phyloP scores from a whole-genome alignment of 805 yeast genomes.

The Candida palmyrensis region DNA sequence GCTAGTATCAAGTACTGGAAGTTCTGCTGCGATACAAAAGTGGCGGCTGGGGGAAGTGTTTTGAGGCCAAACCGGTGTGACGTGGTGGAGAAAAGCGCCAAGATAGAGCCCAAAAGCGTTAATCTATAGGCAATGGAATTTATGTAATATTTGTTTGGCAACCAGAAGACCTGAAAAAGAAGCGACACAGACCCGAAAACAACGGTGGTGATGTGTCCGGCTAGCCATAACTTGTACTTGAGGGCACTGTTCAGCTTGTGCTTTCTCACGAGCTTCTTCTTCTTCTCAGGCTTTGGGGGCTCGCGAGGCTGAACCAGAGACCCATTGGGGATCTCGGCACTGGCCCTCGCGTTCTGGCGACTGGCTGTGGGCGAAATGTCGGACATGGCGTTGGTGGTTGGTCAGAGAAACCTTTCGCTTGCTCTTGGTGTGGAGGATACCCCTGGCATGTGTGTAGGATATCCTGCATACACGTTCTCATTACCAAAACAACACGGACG shows the following conservation, averaged over 20 bases:
- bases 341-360: too few species aligned
- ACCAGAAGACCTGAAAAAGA: constrained; percentile 34
- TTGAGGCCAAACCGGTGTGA: constrained; percentile 55
- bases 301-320: too few species aligned
- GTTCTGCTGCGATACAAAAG: constrained; percentile 67
- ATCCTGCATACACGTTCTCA: too few species aligned
- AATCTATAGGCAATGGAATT: constrained; percentile 52
- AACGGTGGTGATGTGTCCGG: constrained; percentile 47
- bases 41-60: constrained; percentile 54
- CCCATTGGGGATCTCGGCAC: too few species aligned
- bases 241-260: constrained; percentile 28
- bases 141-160: constrained; percentile 34
- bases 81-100: constrained; percentile 49
- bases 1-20: constrained; percentile 63
- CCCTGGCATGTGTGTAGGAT: too few species aligned
- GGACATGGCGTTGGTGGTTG: too few species aligned
- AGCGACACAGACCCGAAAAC: constrained; percentile 38
- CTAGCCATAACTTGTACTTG: constrained; percentile 49
- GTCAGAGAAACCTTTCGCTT: too few species aligned
- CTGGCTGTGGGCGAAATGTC: too few species aligned
- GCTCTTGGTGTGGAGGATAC: too few species aligned
- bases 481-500: too few species aligned
- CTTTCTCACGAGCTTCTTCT: constrained; percentile 27
- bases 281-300: too few species aligned
- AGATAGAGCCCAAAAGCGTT: constrained; percentile 50